phyloP scores from a whole-genome alignment of 176 grass and related monocot genomes.

The Phyllostachys edulis region DNA sequence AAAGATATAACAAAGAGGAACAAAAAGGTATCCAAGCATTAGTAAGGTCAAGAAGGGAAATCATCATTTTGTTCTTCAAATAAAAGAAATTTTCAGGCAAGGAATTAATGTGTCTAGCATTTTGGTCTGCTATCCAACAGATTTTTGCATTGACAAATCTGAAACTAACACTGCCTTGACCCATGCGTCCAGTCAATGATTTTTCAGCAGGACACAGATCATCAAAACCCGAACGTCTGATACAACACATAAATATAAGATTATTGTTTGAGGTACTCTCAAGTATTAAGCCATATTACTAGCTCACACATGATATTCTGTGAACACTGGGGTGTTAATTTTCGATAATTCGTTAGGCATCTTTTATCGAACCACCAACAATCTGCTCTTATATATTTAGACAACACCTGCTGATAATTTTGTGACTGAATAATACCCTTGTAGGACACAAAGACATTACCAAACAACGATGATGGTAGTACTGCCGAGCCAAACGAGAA shows the following conservation, averaged over 20 bases:
- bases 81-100: neutral
- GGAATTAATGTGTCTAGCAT: too few relatives aligned
- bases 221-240: neutral
- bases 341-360: neutral
- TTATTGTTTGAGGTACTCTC: neutral
- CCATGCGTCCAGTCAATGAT: neutral
- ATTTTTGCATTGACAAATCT: neutral
- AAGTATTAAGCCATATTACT: neutral
- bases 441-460: constrained; percentile 26
- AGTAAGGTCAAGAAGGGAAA: neutral
- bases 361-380: neutral
- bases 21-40: neutral
- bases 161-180: neutral
- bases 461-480: constrained; percentile 37
- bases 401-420: neutral
- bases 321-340: neutral
- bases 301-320: neutral
- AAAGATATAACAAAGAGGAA: neutral
- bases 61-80: neutral
- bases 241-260: neutral
- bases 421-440: neutral
- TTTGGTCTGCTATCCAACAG: neutral
- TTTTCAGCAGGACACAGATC: neutral
- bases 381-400: neutral
- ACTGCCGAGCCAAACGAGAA: constrained; percentile 50